These are phyloP conservation scores for Gaeumannomyces tritici DNA, from an alignment of 2,329 filamentous ascomycete species.

Conservation along the genomic window DNA sequence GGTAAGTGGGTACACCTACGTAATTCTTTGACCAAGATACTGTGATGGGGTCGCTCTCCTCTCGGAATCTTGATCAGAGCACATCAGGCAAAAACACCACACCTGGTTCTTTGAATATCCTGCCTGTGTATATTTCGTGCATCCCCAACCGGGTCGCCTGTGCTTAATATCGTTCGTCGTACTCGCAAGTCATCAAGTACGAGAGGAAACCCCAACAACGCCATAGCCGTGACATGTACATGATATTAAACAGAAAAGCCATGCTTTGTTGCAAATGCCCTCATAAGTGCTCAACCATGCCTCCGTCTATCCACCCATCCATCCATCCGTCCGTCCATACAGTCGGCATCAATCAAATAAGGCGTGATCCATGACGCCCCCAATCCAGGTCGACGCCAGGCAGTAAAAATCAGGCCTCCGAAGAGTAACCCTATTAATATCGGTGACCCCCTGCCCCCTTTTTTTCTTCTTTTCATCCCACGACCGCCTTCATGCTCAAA, in stretches of 20 bases:
- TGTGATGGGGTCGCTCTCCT: too few species aligned
- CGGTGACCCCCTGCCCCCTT: too few species aligned
- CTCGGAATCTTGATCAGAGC: too few species aligned
- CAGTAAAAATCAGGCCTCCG: not conserved
- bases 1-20: too few species aligned
- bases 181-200: not conserved
- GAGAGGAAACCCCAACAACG: slow-evolving; percentile 2
- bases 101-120: not conserved
- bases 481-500: slow-evolving; percentile 83
- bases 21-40: too few species aligned
- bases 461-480: slow-evolving; percentile 35
- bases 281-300: not conserved
- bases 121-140: not conserved
- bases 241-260: not conserved
- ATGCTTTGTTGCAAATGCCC: not conserved
- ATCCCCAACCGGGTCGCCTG: not conserved
- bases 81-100: too few species aligned
- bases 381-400: too few species aligned
- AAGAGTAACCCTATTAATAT: too few species aligned
- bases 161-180: not conserved
- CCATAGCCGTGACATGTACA: slow-evolving; percentile 1
- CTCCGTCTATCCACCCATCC: not conserved
- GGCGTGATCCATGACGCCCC: too few species aligned
- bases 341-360: not conserved
- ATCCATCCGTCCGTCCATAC: not conserved